Conservation (phyloP, 1,284 basidiomycete species). For the Puccinia brachypodii region DNA sequence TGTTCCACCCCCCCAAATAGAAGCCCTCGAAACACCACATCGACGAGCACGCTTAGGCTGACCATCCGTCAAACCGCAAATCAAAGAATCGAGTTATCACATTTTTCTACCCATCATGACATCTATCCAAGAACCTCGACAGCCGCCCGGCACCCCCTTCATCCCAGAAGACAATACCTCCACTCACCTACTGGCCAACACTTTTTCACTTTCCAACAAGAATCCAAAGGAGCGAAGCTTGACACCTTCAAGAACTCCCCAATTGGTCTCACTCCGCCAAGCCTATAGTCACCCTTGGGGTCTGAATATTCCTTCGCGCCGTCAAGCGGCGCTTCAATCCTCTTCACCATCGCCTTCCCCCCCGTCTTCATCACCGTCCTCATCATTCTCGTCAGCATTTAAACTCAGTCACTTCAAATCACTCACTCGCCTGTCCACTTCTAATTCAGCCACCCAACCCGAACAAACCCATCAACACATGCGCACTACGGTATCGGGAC, state of each 20-base stretch:
- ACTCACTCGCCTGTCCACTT: not conserved
- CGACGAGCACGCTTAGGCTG: not conserved
- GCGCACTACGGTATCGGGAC: not conserved
- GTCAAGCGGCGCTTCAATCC: not conserved
- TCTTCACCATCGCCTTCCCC: not conserved
- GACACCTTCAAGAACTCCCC: not conserved
- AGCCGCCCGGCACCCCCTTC: not conserved
- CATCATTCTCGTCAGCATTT: not conserved
- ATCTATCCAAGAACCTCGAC: not conserved
- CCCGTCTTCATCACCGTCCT: not conserved
- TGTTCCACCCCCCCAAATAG: not conserved
- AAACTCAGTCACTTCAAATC: conserved; percentile 11
- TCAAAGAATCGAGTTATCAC: not conserved
- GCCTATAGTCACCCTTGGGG: not conserved
- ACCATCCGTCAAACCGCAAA: not conserved
- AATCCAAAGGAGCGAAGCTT: not conserved
- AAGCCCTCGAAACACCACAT: not conserved
- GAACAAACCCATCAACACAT: not conserved
- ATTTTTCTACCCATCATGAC: not conserved
- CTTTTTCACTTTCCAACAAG: not conserved
- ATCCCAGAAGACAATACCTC: conserved; percentile 1
- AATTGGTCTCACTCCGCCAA: conserved; percentile 5
- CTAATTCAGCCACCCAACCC: not conserved
- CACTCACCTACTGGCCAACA: not conserved
- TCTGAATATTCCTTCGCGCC: not conserved